These are phyloP conservation scores for Carex sylvatica DNA, from an alignment of 202 grass and related monocot genomes.

Conservation along the genomic window DNA sequence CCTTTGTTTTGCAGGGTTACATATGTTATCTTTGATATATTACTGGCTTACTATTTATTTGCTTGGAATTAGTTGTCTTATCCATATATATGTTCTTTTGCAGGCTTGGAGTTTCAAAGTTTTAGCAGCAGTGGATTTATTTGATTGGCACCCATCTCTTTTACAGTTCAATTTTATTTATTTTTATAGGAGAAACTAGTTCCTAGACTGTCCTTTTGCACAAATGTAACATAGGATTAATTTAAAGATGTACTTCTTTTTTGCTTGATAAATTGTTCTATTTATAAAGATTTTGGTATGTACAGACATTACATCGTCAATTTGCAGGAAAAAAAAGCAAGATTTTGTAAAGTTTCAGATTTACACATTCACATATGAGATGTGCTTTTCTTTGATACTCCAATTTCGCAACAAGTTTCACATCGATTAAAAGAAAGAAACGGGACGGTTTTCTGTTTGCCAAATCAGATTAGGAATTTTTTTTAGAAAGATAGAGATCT, in stretches of 20 bases:
- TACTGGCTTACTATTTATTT: background rate
- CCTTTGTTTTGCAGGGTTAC: background rate
- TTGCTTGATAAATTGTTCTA: conserved; percentile 24
- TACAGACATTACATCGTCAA: conserved; percentile 1
- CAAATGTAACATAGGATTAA: conserved; percentile 26
- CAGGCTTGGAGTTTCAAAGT: background rate
- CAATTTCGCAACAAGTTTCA: background rate
- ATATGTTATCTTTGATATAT: background rate
- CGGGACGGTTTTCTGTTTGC: background rate
- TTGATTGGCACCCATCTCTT: conserved; percentile 5
- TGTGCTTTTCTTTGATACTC: background rate
- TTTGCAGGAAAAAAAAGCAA: background rate
- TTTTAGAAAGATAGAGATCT: too few relatives aligned
- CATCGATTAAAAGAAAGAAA: background rate
- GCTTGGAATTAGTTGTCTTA: background rate
- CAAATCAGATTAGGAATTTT: too few relatives aligned
- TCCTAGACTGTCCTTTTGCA: conserved; percentile 10
- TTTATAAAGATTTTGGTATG: conserved; percentile 11
- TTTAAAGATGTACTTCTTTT: conserved; percentile 15
- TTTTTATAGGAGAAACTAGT: conserved; percentile 30
- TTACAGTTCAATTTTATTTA: conserved; percentile 25
- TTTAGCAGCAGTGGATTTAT: conserved; percentile 14
- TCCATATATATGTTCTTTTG: background rate
- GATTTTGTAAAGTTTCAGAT: background rate
- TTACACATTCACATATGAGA: background rate